phyloP scores from a whole-genome alignment of 768 basidiomycete genomes.

The Hericium erinaceus region DNA sequence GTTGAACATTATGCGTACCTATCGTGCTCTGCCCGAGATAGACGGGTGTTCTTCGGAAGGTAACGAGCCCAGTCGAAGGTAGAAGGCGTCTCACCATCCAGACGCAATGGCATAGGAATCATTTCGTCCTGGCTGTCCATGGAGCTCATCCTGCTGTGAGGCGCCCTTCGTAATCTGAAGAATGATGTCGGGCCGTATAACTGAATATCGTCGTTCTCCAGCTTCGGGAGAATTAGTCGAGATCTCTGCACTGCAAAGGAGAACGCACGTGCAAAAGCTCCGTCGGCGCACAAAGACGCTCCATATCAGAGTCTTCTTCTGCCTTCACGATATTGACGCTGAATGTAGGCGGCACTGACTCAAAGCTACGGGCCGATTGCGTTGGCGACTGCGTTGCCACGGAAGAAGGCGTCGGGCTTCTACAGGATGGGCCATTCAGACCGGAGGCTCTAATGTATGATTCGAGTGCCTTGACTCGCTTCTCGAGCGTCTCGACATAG shows the following conservation, averaged over 20 bases:
- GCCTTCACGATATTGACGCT: background rate
- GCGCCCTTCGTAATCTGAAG: background rate
- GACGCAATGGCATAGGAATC: background rate
- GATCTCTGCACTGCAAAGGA: background rate
- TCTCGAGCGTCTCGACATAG: conserved; percentile 21
- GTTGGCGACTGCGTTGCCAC: background rate
- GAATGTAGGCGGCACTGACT: background rate
- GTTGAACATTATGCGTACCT: conserved; percentile 4
- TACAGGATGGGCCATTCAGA: conserved; percentile 1
- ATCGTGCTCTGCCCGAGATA: conserved; percentile 22
- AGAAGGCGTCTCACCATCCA: background rate
- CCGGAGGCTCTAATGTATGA: conserved; percentile 11
- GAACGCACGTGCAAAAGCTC: conserved; percentile 4
- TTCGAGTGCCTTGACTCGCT: conserved; percentile 15
- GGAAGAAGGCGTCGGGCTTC: background rate
- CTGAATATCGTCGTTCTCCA: conserved; percentile 1
- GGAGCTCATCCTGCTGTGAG: background rate
- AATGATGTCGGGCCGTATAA: conserved; percentile 9
- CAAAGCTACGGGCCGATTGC: background rate
- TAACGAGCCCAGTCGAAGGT: conserved; percentile 22
- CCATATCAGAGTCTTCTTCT: conserved; percentile 1
- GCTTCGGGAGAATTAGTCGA: background rate
- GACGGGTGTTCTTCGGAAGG: conserved; percentile 21
- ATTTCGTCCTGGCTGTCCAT: background rate
- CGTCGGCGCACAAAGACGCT: conserved; percentile 5